phyloP scores from a whole-genome alignment of 129 eudicot genomes.

The Kitagawia praeruptora region DNA sequence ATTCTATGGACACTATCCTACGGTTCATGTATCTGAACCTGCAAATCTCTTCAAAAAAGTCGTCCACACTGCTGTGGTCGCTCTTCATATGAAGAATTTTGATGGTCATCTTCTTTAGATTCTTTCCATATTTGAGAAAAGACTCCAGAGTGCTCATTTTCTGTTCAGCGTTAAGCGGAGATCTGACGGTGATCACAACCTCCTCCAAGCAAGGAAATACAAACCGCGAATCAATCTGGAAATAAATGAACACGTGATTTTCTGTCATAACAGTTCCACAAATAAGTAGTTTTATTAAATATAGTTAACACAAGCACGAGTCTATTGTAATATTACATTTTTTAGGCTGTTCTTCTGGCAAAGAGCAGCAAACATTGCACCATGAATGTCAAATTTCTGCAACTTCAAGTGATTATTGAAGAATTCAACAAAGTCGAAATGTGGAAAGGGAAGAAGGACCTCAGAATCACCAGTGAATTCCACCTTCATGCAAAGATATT shows the following conservation, averaged over 20 bases:
- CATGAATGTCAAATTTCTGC: slow-evolving; percentile 71
- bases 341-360: slow-evolving; percentile 88
- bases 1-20: slow-evolving; percentile 55
- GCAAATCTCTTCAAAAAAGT: slow-evolving; percentile 85
- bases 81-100: slow-evolving; percentile 93
- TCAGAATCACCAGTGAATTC: slow-evolving; percentile 87
- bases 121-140: slow-evolving; percentile 52
- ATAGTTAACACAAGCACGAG: background rate
- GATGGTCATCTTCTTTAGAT: slow-evolving; percentile 61
- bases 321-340: slow-evolving; percentile 41
- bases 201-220: slow-evolving; percentile 64
- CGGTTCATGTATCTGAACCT: slow-evolving; percentile 54
- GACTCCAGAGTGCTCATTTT: slow-evolving; percentile 81
- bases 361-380: slow-evolving; percentile 98
- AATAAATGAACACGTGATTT: background rate
- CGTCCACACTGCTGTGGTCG: slow-evolving; percentile 80
- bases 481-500: slow-evolving; percentile 79
- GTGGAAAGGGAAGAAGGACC: slow-evolving; percentile 76
- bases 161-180: slow-evolving; percentile 86
- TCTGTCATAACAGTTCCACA: background rate
- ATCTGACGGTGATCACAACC: slow-evolving; percentile 64
- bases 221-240: slow-evolving; percentile 71
- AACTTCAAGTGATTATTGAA: slow-evolving; percentile 80
- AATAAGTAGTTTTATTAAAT: background rate
- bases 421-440: slow-evolving; percentile 81